Evolutionary conservation across 495 filamentous ascomycete species (phyloP), one percentile per base, ranked within the genome.

Genomic region (Trypethelium eluteriae): DNA sequence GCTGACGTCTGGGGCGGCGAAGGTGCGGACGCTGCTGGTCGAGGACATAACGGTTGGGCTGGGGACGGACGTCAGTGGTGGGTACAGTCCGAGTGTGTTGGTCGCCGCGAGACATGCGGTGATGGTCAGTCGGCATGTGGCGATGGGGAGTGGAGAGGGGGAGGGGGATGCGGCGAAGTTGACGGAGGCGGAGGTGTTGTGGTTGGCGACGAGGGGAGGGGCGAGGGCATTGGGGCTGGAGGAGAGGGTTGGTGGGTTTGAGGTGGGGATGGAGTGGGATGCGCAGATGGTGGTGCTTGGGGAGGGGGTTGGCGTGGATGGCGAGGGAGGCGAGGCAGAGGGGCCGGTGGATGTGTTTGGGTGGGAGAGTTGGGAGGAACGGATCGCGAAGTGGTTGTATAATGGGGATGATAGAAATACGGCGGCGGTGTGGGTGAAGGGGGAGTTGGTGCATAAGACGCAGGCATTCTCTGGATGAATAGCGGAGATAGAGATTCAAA

Each of bases 1-100:
- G 2, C 78, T 98, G 32, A 88, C 88, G 2, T 88, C 83, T 14
- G 94, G 94, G 0, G 78, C 85, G 32, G 88, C 88, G 4, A 84
- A 81, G 16, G 88, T 98, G 0, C 80, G 93, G 18, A 78, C 79
- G 69, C 74, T 96, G 65, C 76, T 96, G n/a, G 82, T 92, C 34
- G 81, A 80, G 46, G 91, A 91, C 0, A 79, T 98, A 50, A 83
- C 81, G 0, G 85, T 95, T 3, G 94, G 94, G 0, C 76, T 98
- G 0, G 94, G 94, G 0, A 98, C 92, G 0, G 94, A 98, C 74
- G 83, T 96, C 11, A 88, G 84, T 69, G 94, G 93, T 11, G 94
- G 94, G 10, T 97, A 92, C 70, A 88, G 83, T 47, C 79, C 87
- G 4, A 88, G 84, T 71, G 82, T 98, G 16, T 81, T 98, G 0